Base-by-base conservation (phyloP, 495 filamentous ascomycete genomes). In the Podospora sp. region DNA sequence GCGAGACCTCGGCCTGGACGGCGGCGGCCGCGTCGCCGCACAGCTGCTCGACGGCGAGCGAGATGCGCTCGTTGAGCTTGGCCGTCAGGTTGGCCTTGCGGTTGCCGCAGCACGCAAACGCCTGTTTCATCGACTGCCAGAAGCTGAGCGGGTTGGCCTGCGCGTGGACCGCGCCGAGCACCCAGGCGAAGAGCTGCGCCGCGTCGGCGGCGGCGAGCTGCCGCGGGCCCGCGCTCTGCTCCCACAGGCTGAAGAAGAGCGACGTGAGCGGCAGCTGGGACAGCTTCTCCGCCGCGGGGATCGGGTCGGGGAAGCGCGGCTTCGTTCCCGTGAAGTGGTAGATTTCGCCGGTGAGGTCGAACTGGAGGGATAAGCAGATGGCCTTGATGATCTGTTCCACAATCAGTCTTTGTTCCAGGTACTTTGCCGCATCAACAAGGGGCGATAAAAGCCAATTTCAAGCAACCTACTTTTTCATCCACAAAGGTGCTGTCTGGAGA, bases 241-340 rank as follows among this genome's bases (percentile, higher is more conserved):
- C 25, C 18, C 29, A 33, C 29, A 33, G 29, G 29, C 29, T 33
- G 62, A 65, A 40, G 62, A 65, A 65, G 50, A 35, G 62, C 50
- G 51, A 25, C 51, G 62, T 65, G 11, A 65, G 62, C 26, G 62
- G 26, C 51, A 65, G 25, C 51, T 65, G 62, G 18, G 29, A 22
- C 26, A 65, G 50, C 29, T 65, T 65, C 40, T 65, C 62, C 7
- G 24, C n/a, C 25, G 18, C 50, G 12, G 62, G 50, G 52, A 65
- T 65, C n/a, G 62, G 62, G 62, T 65, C 62, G 62, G 62, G 51
- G 51, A 65, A 65, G 33, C 62, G 62, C 18, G 62, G 62, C 51
- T 24, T 25, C 25, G 62, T 65, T 6, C 25, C 24, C 9, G 62
- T 65, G 62, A 65, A 65, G 51, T 52, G 25, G 62, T 65, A 65